These are phyloP conservation scores for Plantago lanceolata DNA, from an alignment of 305 asterid species.

Conservation along the genomic window DNA sequence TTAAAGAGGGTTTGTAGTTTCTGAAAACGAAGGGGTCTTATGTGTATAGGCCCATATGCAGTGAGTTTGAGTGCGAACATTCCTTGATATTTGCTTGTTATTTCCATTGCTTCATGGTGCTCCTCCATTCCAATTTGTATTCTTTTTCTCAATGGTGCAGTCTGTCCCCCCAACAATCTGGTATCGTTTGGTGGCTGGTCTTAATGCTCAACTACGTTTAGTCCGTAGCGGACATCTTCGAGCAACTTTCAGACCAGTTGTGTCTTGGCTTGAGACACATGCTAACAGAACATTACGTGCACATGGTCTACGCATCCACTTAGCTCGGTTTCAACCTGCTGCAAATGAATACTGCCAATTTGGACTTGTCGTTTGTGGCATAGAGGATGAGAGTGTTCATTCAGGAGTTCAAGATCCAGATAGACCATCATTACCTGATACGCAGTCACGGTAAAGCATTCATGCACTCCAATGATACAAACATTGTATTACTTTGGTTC, in stretches of 20 bases:
- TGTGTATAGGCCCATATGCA: background rate
- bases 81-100: slow-evolving; percentile 4
- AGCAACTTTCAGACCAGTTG: slow-evolving; percentile 56
- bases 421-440: slow-evolving; percentile 37
- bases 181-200: slow-evolving; percentile 86
- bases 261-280: slow-evolving; percentile 78
- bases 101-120: slow-evolving; percentile 20
- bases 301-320: slow-evolving; percentile 55
- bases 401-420: slow-evolving; percentile 45
- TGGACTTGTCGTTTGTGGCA: slow-evolving; percentile 59
- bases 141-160: slow-evolving; percentile 39
- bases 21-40: background rate
- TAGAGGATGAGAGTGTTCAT: slow-evolving; percentile 47
- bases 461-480: slow-evolving; percentile 19
- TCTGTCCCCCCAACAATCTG: slow-evolving; percentile 82
- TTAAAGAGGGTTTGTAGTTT: too few relatives aligned
- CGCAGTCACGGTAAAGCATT: slow-evolving; percentile 45
- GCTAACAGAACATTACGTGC: slow-evolving; percentile 56
- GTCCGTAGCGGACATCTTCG: slow-evolving; percentile 69
- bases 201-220: slow-evolving; percentile 85
- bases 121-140: slow-evolving; percentile 21
- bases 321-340: slow-evolving; percentile 66
- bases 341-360: slow-evolving; percentile 67
- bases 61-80: background rate
- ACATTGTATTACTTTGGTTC: slow-evolving; percentile 15